Percentiles rank a stretch among this genome's conserved stretches.
Conservation (phyloP, 1,139 yeast genomes). For the Ogataea hybrid region DNA sequence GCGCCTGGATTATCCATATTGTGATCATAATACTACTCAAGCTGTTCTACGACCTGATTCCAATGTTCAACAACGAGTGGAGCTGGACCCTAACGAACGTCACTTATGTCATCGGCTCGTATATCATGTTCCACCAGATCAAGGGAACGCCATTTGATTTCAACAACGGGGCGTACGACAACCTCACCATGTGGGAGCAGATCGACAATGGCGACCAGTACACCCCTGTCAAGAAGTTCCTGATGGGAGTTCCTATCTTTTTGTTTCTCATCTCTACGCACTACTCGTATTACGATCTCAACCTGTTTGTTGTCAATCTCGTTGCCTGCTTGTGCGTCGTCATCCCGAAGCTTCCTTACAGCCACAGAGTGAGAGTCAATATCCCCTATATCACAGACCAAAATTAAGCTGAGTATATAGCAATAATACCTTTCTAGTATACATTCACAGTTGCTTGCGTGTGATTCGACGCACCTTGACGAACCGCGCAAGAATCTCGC, state of each 20-base stretch:
- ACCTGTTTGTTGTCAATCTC: constrained; percentile 75
- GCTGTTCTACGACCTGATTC: constrained; percentile 72
- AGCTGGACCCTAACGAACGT: constrained; percentile 93
- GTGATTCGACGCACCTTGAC: constrained; percentile 25
- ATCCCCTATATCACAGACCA: constrained; percentile 43
- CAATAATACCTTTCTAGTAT: constrained; percentile 1
- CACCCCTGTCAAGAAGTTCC: constrained; percentile 92
- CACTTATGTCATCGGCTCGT: constrained; percentile 87
- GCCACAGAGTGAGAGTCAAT: constrained; percentile 75
- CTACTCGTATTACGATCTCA: constrained; percentile 81
- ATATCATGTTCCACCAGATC: constrained; percentile 93
- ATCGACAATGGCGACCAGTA: constrained; percentile 96
- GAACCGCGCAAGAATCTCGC: constrained; percentile 21
- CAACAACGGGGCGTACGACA: constrained; percentile 94
- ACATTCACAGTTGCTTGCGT: constrained; percentile 9
- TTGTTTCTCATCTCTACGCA: constrained; percentile 87
- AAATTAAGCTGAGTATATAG: constrained; percentile 3
- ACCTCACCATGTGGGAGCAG: constrained; percentile 98
- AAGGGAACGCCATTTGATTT: constrained; percentile 98
- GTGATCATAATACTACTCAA: constrained; percentile 76
- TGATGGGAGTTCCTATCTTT: constrained; percentile 86
- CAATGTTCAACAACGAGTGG: constrained; percentile 76
- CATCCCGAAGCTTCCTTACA: constrained; percentile 82
- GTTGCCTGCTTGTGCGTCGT: constrained; percentile 78
- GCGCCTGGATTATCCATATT: constrained; percentile 93